Evolutionary conservation across 2,329 filamentous ascomycete genomes (phyloP), one percentile per base, ranked within the genome.

Genomic region (Penicillium sp.): DNA sequence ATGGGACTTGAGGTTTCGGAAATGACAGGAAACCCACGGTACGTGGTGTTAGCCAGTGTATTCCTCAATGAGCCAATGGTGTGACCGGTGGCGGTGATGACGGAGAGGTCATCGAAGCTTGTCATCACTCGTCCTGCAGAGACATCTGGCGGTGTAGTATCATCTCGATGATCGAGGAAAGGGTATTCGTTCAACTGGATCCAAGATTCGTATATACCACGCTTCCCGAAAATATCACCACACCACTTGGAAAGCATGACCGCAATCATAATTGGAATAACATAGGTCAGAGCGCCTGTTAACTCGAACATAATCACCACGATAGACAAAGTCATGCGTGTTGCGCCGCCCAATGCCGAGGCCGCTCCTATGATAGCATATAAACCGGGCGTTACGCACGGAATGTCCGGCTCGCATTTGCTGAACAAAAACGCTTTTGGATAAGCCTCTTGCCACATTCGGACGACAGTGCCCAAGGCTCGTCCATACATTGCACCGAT

Each of bases 221-320:
- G 80, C 39, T 86, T 85, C 16, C 86, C 88, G 62, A 98, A 89
- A 33, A 88, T 90, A 63, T 98, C 92, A 56, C 89, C 92, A 16
- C 95, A 87, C 92, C 92, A 98, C 69, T 98, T 98, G 46, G 85
- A 85, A 30, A 96, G 75, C 89, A 98, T 94, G 57, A 98, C 92
- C 29, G 89, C 88, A 48, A 98, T 85, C 92, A 98, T 98, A 64
- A 96, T 98, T 37, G 92, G 92, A 6, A 98, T 78, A 32, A 98
- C 90, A 59, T 96, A 96, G 1, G 88, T 94, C 17, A 98, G 75
- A 1, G 92, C 92, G 35, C 92, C 92, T 0, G 92, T 98, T 39
- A 98, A 80, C 69, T 98, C 92, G 58, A 98, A 98, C 84, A 95
- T 95, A 68, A 98, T 98, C 56, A 96, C 92, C 3, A 98, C 90